Evolutionary conservation across 352 stramenopile species (phyloP).

Genomic region (Globisporangium spiculum): DNA sequence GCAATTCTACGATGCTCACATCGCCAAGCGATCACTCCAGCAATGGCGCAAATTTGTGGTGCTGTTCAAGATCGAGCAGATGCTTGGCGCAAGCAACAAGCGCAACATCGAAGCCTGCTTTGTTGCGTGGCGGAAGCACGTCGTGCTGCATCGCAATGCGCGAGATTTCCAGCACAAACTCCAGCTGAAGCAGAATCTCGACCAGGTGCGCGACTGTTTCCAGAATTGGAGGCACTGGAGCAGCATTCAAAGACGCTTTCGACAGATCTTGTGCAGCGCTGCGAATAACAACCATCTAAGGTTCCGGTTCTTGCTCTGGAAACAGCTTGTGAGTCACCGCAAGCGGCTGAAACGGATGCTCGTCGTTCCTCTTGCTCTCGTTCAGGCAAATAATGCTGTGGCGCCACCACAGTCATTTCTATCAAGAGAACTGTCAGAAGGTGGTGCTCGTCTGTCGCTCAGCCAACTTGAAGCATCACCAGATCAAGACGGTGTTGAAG

Average conservation of each 20-base stretch:
- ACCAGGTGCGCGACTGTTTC: slow-evolving; percentile 22
- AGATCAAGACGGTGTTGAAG: background rate
- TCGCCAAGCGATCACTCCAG: slow-evolving; percentile 11
- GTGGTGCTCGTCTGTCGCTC: background rate
- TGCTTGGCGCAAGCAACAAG: slow-evolving; percentile 34
- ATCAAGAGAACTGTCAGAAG: background rate
- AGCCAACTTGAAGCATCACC: background rate
- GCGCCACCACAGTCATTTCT: background rate
- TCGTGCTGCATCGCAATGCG: slow-evolving; percentile 21
- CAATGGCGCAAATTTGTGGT: slow-evolving; percentile 46
- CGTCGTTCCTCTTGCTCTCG: background rate
- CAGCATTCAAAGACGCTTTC: slow-evolving; percentile 25
- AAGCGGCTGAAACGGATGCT: slow-evolving; percentile 28
- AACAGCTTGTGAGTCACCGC: slow-evolving; percentile 29
- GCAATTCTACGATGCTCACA: slow-evolving; percentile 13
- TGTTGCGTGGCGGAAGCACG: slow-evolving; percentile 41
- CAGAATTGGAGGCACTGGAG: slow-evolving; percentile 34
- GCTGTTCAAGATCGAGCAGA: slow-evolving; percentile 45
- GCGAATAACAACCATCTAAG: slow-evolving; percentile 33
- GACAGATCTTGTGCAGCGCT: slow-evolving; percentile 34
- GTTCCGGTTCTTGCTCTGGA: slow-evolving; percentile 58
- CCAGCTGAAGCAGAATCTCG: slow-evolving; percentile 8
- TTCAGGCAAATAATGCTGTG: background rate
- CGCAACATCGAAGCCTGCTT: slow-evolving; percentile 30
- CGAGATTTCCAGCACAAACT: slow-evolving; percentile 22